phyloP scores from a whole-genome alignment of 2,329 filamentous ascomycete genomes.

The Capronia coronata region DNA sequence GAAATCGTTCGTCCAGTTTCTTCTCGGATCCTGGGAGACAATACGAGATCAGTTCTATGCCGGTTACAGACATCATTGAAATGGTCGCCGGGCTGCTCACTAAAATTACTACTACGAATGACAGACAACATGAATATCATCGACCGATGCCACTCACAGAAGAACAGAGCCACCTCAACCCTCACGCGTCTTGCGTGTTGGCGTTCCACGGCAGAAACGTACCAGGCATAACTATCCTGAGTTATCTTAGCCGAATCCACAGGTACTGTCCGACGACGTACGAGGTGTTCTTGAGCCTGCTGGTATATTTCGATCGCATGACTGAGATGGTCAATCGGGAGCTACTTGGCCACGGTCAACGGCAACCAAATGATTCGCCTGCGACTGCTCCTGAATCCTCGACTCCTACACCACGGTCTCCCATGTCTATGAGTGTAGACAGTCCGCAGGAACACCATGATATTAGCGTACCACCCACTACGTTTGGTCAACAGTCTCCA shows the following conservation, averaged over 20 bases:
- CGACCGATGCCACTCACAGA: conserved; percentile 60
- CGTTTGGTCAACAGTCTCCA: not conserved
- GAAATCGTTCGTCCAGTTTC: conserved; percentile 39
- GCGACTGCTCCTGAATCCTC: conserved; percentile 22
- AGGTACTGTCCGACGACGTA: conserved; percentile 99
- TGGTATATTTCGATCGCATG: conserved; percentile 99
- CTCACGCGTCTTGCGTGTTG: conserved; percentile 67
- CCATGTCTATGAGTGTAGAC: conserved; percentile 19
- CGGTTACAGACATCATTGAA: conserved; percentile 93
- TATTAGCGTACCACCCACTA: conserved; percentile 7
- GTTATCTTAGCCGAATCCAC: conserved; percentile 91
- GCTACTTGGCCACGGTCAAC: conserved; percentile 57
- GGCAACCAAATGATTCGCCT: conserved; percentile 16
- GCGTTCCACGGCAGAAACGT: conserved; percentile 98
- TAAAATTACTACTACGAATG: conserved; percentile 96
- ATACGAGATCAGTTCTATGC: conserved; percentile 97
- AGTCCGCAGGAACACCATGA: conserved; percentile 23
- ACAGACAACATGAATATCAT: conserved; percentile 87
- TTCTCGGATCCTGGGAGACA: conserved; percentile 50
- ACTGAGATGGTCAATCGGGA: conserved; percentile 87
- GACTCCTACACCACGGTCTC: conserved; percentile 19
- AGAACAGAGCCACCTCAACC: conserved; percentile 52
- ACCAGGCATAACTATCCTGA: conserved; percentile 91
- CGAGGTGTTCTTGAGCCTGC: conserved; percentile 88
- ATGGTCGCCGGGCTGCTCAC: conserved; percentile 96